Base-by-base conservation (phyloP, 805 yeast genomes). In the Alloascoidea hylecoeti region DNA sequence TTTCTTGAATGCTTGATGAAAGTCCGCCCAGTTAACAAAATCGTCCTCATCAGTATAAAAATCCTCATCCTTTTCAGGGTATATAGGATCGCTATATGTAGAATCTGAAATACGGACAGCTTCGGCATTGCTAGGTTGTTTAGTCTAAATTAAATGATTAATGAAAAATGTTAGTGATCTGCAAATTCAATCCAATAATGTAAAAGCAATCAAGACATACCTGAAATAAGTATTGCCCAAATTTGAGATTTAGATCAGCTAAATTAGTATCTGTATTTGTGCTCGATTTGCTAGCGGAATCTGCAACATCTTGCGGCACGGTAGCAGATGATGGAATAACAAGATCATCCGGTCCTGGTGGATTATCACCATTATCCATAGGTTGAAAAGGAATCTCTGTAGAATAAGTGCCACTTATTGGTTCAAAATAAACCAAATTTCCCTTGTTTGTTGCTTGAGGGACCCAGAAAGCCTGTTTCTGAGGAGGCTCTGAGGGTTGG, bases 391-490 rank as follows among this genome's bases (percentile, higher is more conserved):
- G 30, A 9, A 23, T 23, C 13, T 23, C 30, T 9, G 30, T 23
- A n/a, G 30, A 23, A n/a, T 23, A 23, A 9, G 30, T 23, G 9
- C 30, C 30, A n/a, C 48, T 17, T 14, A 19, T 40, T 4, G 51
- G 36, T 33, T 48, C 48, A 23, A 44, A 39, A 33, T 36, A 48
- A 19, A 41, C 37, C 30, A 50, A 41, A 5, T 47, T 45, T 4
- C 54, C 48, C 9, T 38, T 34, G 15, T 35, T 23, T 15, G 47
- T 45, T 15, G 42, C 50, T 48, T 44, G 63, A 42, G 45, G 62
- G 53, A 33, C 61, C 64, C 43, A 66, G 51, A 46, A 43, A 15
- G 48, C 33, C 5, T 37, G 17, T n/a, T 18, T 38, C 40, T 34
- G 44, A 9, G 36, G 41, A 16, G 41, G 41, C 23, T 37, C 36